Base-by-base conservation (phyloP, 148 eudicot genomes). In the Cornus florida region DNA sequence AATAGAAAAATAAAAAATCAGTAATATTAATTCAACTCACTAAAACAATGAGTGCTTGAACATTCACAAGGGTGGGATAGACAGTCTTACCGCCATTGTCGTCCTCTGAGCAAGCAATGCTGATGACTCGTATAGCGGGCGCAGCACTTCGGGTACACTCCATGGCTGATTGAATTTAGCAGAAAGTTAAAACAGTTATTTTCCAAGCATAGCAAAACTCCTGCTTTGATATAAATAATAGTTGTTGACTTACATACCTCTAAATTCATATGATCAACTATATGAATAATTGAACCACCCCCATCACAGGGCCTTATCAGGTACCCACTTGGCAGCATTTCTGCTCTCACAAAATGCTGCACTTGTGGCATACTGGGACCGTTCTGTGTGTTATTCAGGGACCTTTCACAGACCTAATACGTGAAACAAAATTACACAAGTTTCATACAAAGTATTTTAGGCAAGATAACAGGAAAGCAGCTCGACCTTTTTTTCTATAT, bases 101-200 rank as follows among this genome's bases (percentile, higher is more conserved):
- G 93, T 88, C 83, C 93, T 90, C 77, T 95, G 98, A 83, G 98
- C 80, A 80, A 95, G 93, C 75, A 93, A 82, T 67, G 92, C 87
- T 64, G 98, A 95, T 77, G 98, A 95, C 86, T 95, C 97, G 22
- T 95, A 95, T 22, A 92, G 85, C 24, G 97, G 95, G 57, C 97
- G 95, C 72, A 95, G 74, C 57, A 95, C 98, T 87, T 95, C 98
- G 76, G 98, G 98, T 24, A 95, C 98, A 69, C 92, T 95, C 95
- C 92, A 89, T 43, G 98, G 92, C 98, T 95, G 81, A 24, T 69
- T 75, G 77, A 91, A 28, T 24, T 0, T 10, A 50, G 10, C 20
- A 28, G 60, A 32, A 65, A 72, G 9, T 16, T 24, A 38, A 35
- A 22, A n/a, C 65, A 35, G 53, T 39, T 23, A 65, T 7, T 19